phyloP scores from a whole-genome alignment of 2,329 filamentous ascomycete species.

The Fusarium circinatum region DNA sequence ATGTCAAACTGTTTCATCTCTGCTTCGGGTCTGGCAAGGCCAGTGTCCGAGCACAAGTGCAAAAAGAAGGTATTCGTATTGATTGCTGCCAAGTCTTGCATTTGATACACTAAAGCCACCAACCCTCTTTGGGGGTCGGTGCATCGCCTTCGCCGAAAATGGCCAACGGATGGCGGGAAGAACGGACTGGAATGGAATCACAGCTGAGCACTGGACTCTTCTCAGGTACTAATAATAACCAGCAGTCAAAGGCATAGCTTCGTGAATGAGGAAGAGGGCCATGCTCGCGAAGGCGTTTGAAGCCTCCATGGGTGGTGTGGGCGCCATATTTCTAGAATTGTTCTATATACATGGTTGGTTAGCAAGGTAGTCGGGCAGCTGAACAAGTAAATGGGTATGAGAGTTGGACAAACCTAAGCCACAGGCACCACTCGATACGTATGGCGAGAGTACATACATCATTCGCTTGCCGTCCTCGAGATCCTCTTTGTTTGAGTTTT shows the following conservation, averaged over 20 bases:
- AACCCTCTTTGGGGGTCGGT: conserved; percentile 25
- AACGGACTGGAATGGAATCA: conserved; percentile 32
- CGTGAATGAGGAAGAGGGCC: conserved; percentile 14
- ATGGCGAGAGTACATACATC: conserved; percentile 19
- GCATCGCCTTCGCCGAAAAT: conserved; percentile 42
- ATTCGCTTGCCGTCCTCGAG: conserved; percentile 7
- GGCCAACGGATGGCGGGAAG: conserved; percentile 32
- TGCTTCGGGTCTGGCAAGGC: conserved; percentile 29
- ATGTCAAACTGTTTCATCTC: conserved; percentile 41
- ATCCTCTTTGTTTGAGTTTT: conserved; percentile 9
- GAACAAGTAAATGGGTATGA: neutral
- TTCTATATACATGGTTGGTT: conserved; percentile 8
- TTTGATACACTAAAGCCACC: conserved; percentile 34
- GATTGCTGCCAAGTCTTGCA: conserved; percentile 26
- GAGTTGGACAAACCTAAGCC: conserved; percentile 21
- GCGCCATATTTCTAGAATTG: conserved; percentile 34
- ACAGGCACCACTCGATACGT: conserved; percentile 14
- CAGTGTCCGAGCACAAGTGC: conserved; percentile 35
- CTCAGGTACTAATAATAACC: conserved; percentile 3
- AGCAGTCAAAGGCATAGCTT: neutral
- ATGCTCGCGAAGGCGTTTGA: conserved; percentile 11
- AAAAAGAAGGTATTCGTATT: conserved; percentile 29
- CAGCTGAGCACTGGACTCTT: conserved; percentile 13
- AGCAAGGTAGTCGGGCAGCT: conserved; percentile 1
- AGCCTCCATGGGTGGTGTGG: conserved; percentile 25